A percentile compares a stretch with the other conserved stretches of the same genome.
Conservation (phyloP, 192 early-diverging fungal species). For the Pilaira anomala region DNA sequence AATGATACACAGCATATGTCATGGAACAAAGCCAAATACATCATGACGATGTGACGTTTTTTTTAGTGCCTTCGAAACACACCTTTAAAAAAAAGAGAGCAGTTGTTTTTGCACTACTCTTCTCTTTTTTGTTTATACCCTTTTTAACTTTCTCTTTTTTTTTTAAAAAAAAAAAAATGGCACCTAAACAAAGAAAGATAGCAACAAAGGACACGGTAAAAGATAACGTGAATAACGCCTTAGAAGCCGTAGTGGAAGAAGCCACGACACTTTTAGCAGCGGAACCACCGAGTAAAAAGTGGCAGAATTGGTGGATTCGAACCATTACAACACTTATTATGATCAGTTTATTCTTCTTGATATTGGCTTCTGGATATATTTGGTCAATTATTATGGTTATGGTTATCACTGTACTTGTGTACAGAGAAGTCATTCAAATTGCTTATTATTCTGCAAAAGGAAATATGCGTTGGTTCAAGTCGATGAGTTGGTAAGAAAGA, state of each 20-base stretch:
- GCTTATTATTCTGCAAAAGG: constrained; percentile 79
- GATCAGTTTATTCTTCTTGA: constrained; percentile 78
- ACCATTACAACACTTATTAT: constrained; percentile 85
- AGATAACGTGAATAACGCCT: too few species aligned
- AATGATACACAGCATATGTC: too few species aligned
- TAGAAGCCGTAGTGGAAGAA: not conserved
- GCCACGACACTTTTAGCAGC: constrained; percentile 43
- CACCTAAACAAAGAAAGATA: too few species aligned
- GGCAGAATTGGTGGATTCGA: constrained; percentile 82
- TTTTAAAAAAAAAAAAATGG: too few species aligned
- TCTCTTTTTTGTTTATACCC: too few species aligned
- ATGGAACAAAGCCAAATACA: too few species aligned
- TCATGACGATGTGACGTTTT: too few species aligned
- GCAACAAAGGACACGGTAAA: too few species aligned
- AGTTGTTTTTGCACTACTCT: too few species aligned
- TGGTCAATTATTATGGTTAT: constrained; percentile 84
- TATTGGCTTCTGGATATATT: constrained; percentile 76
- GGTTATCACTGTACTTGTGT: constrained; percentile 81
- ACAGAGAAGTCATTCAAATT: constrained; percentile 91
- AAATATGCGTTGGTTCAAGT: constrained; percentile 87
- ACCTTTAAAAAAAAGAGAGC: too few species aligned
- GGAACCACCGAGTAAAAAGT: constrained; percentile 50
- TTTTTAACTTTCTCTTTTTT: too few species aligned
- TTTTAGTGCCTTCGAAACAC: too few species aligned
- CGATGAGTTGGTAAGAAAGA: constrained; percentile 78